phyloP scores from a whole-genome alignment of 768 basidiomycete species.

The Suillus luteus region DNA sequence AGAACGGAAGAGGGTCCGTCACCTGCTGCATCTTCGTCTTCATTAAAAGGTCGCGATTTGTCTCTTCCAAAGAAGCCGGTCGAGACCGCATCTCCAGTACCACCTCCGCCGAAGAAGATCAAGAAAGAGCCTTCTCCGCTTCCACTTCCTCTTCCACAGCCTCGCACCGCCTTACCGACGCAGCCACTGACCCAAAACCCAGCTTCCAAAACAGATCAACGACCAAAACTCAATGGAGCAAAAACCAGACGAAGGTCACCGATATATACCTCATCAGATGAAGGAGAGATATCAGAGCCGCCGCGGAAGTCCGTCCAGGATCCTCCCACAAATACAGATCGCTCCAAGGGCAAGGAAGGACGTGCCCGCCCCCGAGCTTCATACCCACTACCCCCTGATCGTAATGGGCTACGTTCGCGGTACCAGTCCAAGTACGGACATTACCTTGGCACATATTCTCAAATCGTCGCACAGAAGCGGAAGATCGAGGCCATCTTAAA shows the following conservation, averaged over 20 bases:
- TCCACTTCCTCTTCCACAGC: constrained; percentile 24
- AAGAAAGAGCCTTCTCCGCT: constrained; percentile 40
- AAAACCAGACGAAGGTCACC: constrained; percentile 33
- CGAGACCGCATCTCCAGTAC: constrained; percentile 19
- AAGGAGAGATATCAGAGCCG: constrained; percentile 63
- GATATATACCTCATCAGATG: constrained; percentile 21
- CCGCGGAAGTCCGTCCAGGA: constrained; percentile 66
- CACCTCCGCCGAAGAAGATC: constrained; percentile 29
- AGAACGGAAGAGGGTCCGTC: constrained; percentile 41
- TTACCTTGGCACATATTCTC: constrained; percentile 50
- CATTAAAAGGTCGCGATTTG: constrained; percentile 20
- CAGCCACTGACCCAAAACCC: not conserved
- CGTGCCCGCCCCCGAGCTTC: constrained; percentile 35
- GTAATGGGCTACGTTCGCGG: constrained; percentile 49
- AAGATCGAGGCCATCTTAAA: constrained; percentile 56
- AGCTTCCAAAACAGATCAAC: constrained; percentile 2
- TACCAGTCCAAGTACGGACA: constrained; percentile 55
- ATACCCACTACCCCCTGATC: constrained; percentile 47
- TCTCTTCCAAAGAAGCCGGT: constrained; percentile 41
- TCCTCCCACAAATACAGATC: constrained; percentile 31
- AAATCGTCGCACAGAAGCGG: constrained; percentile 50
- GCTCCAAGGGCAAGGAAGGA: constrained; percentile 19
- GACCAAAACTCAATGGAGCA: not conserved
- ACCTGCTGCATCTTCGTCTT: constrained; percentile 16
- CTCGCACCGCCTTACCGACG: constrained; percentile 17